phyloP scores from a whole-genome alignment of 495 filamentous ascomycete genomes.

The Annulohypoxylon nitens region DNA sequence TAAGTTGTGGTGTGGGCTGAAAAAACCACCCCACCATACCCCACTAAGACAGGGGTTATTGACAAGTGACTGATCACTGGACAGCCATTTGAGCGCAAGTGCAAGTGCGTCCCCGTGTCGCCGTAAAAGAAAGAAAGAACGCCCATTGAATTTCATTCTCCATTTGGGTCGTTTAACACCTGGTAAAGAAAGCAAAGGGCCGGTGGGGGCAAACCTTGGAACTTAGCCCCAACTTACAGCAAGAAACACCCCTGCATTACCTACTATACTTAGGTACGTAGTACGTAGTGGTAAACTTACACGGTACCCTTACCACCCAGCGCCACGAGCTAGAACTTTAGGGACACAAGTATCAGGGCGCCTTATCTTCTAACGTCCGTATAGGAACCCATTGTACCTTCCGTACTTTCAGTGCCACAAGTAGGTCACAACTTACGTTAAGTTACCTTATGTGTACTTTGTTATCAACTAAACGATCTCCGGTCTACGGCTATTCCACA shows the following conservation, averaged over 20 bases:
- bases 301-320: neutral
- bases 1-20: conserved; percentile 37
- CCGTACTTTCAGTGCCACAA: neutral
- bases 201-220: conserved; percentile 28
- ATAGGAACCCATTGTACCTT: neutral
- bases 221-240: conserved; percentile 27
- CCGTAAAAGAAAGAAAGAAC: conserved; percentile 5
- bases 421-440: neutral
- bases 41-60: conserved; percentile 19
- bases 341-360: conserved; percentile 2
- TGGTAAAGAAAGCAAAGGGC: conserved; percentile 1
- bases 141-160: neutral
- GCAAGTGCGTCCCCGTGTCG: neutral
- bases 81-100: conserved; percentile 15
- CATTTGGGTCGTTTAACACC: neutral
- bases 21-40: conserved; percentile 17
- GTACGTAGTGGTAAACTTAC: no score
- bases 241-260: conserved; percentile 27
- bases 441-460: conserved; percentile 15
- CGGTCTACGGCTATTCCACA: conserved; percentile 41
- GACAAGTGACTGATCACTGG: conserved; percentile 26
- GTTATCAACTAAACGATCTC: conserved; percentile 20
- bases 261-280: conserved; percentile 10
- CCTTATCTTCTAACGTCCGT: conserved; percentile 26
- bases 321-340: conserved; percentile 25